Evolutionary conservation across 2,329 filamentous ascomycete genomes (phyloP), one percentile per base, ranked within the genome.

Genomic region (Ophidiomyces ophidiicola): DNA sequence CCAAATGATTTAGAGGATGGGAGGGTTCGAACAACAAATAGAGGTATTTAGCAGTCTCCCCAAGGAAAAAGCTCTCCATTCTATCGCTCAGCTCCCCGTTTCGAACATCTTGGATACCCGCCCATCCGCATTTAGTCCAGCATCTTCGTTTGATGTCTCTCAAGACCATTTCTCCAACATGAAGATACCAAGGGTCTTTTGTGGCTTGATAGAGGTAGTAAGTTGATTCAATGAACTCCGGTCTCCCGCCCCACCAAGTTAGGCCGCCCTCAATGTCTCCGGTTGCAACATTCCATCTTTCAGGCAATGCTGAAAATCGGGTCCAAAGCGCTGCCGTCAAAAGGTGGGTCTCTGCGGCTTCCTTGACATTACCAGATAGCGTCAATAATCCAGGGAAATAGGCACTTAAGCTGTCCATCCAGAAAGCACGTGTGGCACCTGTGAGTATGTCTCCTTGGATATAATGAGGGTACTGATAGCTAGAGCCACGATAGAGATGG

Each of bases 1-100:
- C 90, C 26, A 92, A 65, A 14, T 76, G 78, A 59, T 96, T 96
- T 29, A 98, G 64, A 0, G 87, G 85, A 60, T 96, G 90, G 10
- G 78, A 71, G 3, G 78, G 72, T 48, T 93, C 83, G 58, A 92
- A 96, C 2, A 96, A 73, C 39, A 98, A 66, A 57, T 92, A 96
- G 46, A 98, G 68, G 58, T 98, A 98, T 60, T 96, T 94, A 31
- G 85, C 80, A 1, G 90, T 98, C 61, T 98, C 90, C 10, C 90
- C 88, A 1, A 98, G 70, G 54, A 96, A 96, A 69, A 96, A 98
- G 57, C 88, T 96, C 61, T 98, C 90, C 90, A 96, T 96, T 23
- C 90, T 80, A 57, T 98, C 87, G 50, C 76, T 83, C 60, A 85
- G 76, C 61, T 94, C 84, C 3, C 88, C 88, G 4, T 74, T 83